A percentile compares a stretch with the other conserved stretches of the same genome.
Evolutionary conservation across 768 basidiomycete species (phyloP).

Genomic region (Strobilomyces echinocephalus): DNA sequence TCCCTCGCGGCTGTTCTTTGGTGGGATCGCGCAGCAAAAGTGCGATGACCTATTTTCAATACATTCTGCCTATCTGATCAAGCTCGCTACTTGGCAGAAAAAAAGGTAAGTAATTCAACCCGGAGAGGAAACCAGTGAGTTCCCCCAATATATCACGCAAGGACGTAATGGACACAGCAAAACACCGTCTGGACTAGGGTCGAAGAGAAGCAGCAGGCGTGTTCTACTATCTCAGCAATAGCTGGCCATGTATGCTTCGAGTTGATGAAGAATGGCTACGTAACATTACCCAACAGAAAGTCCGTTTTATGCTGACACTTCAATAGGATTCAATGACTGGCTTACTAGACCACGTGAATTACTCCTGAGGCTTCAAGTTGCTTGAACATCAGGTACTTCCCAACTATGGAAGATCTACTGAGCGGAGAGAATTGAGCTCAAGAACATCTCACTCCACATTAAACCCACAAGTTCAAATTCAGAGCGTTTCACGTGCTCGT

Average conservation of each 20-base stretch:
- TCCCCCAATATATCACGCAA: too few species aligned
- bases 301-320: conserved; percentile 3
- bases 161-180: too few species aligned
- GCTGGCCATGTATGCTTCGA: too few species aligned
- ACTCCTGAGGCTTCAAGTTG: neutral
- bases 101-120: conserved; percentile 24
- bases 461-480: conserved; percentile 46
- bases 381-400: neutral
- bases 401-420: conserved; percentile 18
- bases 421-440: conserved; percentile 4
- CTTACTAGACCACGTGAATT: too few species aligned
- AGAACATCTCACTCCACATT: neutral
- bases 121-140: conserved; percentile 29
- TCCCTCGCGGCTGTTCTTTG: neutral
- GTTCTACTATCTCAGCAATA: too few species aligned
- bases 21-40: conserved; percentile 15
- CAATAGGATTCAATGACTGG: neutral
- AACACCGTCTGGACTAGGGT: too few species aligned
- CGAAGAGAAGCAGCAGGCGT: too few species aligned
- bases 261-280: conserved; percentile 30
- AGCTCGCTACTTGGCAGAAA: conserved; percentile 31
- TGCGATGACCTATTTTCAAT: conserved; percentile 21
- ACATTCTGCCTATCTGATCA: conserved; percentile 27
- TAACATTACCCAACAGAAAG: conserved; percentile 11
- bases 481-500: conserved; percentile 33